A percentile compares a stretch with the other conserved stretches of the same genome.
Evolutionary conservation across 1,284 basidiomycete genomes (phyloP).

Genomic region (Athelia psychrophila): DNA sequence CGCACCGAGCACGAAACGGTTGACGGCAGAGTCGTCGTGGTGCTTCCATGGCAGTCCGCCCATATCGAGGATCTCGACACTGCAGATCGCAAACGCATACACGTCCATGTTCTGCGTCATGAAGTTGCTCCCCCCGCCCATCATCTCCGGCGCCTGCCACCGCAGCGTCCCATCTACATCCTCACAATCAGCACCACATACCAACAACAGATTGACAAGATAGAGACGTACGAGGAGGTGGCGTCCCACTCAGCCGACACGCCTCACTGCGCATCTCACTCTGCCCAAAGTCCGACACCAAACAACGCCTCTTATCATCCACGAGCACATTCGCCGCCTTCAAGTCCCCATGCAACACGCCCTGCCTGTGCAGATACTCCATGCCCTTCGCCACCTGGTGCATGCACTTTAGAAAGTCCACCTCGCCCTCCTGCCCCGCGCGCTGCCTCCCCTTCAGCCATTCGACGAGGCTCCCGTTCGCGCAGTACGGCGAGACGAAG

Average conservation of each 20-base stretch:
- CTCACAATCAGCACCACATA: conserved; percentile 5
- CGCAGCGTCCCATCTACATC: conserved; percentile 59
- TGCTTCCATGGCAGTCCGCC: conserved; percentile 61
- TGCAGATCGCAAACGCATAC: conserved; percentile 72
- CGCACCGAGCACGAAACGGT: conserved; percentile 60
- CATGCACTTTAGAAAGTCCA: conserved; percentile 56
- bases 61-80: conserved; percentile 66
- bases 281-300: conserved; percentile 79
- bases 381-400: conserved; percentile 75
- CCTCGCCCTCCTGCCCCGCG: conserved; percentile 35
- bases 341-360: conserved; percentile 71
- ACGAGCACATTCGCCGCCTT: conserved; percentile 77
- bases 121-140: conserved; percentile 43
- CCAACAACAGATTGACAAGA: conserved; percentile 2
- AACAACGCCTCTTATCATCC: conserved; percentile 58
- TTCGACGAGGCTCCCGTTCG: conserved; percentile 38
- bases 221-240: conserved; percentile 47
- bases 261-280: conserved; percentile 74
- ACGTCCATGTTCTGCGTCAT: conserved; percentile 64
- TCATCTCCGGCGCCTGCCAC: conserved; percentile 75
- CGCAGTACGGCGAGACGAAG: conserved; percentile 61
- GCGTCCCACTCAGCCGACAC: conserved; percentile 52
- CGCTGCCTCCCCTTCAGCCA: conserved; percentile 44
- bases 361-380: conserved; percentile 66
- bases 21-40: conserved; percentile 56